A percentile compares a stretch with the other conserved stretches of the same genome.
Conservation (phyloP, 1,139 yeast species). For the Spathaspora sp. region DNA sequence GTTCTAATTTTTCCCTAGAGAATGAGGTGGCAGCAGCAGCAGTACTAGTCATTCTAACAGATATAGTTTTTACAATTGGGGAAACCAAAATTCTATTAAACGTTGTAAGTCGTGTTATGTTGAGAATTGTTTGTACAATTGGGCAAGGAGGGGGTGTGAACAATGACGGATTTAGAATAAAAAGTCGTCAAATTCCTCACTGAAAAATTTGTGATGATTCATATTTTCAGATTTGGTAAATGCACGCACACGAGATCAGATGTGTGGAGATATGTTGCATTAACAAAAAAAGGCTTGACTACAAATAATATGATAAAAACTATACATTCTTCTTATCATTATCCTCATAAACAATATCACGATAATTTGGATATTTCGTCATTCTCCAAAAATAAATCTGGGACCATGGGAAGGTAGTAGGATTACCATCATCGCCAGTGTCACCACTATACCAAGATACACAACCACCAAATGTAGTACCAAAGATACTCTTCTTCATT, state of each 20-base stretch:
- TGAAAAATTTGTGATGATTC: not conserved
- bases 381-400: slow-evolving; percentile 35
- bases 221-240: not conserved
- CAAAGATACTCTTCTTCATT: slow-evolving; percentile 34
- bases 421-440: slow-evolving; percentile 31
- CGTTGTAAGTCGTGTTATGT: slow-evolving; percentile 1
- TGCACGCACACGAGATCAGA: not conserved
- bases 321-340: slow-evolving; percentile 12
- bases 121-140: not conserved
- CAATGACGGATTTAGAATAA: not conserved
- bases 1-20: slow-evolving; percentile 84
- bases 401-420: slow-evolving; percentile 41
- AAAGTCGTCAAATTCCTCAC: not conserved
- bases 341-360: slow-evolving; percentile 21
- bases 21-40: slow-evolving; percentile 47
- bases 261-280: too few species aligned
- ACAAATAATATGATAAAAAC: too few species aligned
- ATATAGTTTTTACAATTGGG: slow-evolving; percentile 5
- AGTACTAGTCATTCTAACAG: slow-evolving; percentile 34
- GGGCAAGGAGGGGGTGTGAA: not conserved
- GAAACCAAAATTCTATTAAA: slow-evolving; percentile 4
- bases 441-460: slow-evolving; percentile 38
- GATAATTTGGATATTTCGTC: slow-evolving; percentile 28
- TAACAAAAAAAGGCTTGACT: too few species aligned
- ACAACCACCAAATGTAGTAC: slow-evolving; percentile 45